Evolutionary conservation across 1,284 basidiomycete genomes (phyloP).

Genomic region (Erythrobasidium hasegawianum): DNA sequence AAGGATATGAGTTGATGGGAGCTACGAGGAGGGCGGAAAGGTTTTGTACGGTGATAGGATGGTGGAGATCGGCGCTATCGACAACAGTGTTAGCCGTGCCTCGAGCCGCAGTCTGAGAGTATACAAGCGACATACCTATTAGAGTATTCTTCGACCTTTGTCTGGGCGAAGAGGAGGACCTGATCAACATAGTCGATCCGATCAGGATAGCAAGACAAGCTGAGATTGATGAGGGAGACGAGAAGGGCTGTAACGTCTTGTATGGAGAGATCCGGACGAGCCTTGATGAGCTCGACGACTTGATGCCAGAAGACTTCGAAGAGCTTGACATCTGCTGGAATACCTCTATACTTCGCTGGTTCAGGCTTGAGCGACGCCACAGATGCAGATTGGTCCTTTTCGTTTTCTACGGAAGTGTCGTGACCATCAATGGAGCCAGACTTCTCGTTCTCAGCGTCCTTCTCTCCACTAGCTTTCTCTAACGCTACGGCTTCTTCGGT

Average conservation of each 20-base stretch:
- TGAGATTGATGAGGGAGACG: conserved; percentile 87
- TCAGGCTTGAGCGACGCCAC: conserved; percentile 46
- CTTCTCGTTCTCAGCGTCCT: conserved; percentile 19
- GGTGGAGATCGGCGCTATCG: conserved; percentile 74
- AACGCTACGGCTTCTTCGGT: conserved; percentile 47
- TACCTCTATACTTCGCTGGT: conserved; percentile 78
- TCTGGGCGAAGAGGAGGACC: conserved; percentile 76
- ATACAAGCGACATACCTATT: conserved; percentile 59
- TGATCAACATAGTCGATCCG: conserved; percentile 92
- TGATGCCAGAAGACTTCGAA: conserved; percentile 98
- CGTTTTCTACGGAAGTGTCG: conserved; percentile 57
- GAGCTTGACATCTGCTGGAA: conserved; percentile 83
- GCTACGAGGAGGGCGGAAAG: conserved; percentile 80
- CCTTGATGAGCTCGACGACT: conserved; percentile 91
- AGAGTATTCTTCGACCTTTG: conserved; percentile 76
- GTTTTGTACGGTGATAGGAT: conserved; percentile 77
- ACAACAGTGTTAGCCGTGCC: no score
- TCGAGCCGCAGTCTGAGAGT: no score
- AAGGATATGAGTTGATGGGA: conserved; percentile 89
- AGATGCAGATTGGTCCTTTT: conserved; percentile 2
- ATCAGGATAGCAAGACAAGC: conserved; percentile 90
- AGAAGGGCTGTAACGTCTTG: conserved; percentile 91
- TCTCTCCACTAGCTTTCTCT: conserved; percentile 34
- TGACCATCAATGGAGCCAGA: conserved; percentile 45
- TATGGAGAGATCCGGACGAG: conserved; percentile 87